Evolutionary conservation across 2,329 filamentous ascomycete species (phyloP).

Genomic region (Penicillium sclerotiorum): DNA sequence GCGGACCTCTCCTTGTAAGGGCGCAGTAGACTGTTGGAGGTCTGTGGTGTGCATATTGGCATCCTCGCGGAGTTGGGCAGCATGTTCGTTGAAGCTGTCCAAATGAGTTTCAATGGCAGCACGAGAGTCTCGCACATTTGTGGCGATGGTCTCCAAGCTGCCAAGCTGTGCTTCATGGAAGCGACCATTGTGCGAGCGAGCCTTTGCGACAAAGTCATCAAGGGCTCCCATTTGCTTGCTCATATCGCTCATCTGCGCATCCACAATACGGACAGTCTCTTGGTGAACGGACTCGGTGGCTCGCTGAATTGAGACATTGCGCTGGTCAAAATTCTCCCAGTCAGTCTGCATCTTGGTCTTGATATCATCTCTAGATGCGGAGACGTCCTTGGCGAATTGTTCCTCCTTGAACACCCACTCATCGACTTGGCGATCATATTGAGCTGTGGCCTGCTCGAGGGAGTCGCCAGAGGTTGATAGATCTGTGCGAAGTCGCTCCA

Average conservation of each 20-base stretch:
- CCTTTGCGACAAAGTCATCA: constrained; percentile 85
- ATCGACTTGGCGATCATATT: constrained; percentile 73
- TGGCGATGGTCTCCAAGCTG: constrained; percentile 68
- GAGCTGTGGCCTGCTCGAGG: constrained; percentile 66
- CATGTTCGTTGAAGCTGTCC: constrained; percentile 66
- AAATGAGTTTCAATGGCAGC: constrained; percentile 71
- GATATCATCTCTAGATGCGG: constrained; percentile 72
- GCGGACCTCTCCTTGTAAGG: constrained; percentile 62
- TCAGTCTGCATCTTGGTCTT: constrained; percentile 84
- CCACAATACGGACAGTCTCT: constrained; percentile 86
- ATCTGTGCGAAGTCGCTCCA: constrained; percentile 64
- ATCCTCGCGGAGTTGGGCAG: constrained; percentile 69
- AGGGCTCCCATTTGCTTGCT: constrained; percentile 85
- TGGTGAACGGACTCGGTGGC: constrained; percentile 86
- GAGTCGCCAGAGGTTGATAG: constrained; percentile 65
- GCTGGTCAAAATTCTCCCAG: constrained; percentile 78
- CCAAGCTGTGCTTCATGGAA: constrained; percentile 71
- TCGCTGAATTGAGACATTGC: constrained; percentile 79
- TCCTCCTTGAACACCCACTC: constrained; percentile 71
- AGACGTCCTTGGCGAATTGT: constrained; percentile 69
- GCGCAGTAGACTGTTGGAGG: constrained; percentile 63
- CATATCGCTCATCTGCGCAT: constrained; percentile 84
- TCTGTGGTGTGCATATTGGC: constrained; percentile 63
- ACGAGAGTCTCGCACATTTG: constrained; percentile 73
- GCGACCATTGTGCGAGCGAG: constrained; percentile 75